Base-by-base conservation (phyloP, 78 protist species). In the Dictyostelium brefeldianum region DNA sequence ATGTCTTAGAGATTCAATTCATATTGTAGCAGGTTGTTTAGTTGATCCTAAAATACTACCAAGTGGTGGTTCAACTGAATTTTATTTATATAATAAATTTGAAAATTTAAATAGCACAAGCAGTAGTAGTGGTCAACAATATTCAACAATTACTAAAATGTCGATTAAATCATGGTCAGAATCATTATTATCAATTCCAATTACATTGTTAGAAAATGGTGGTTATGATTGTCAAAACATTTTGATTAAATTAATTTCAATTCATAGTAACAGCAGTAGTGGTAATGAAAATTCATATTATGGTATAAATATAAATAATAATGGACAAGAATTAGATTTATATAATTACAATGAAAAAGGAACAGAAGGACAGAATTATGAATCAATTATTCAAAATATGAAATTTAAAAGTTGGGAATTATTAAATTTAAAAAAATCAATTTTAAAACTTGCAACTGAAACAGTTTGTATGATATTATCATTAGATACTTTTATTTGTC, bases 391-490 rank as follows among this genome's bases (percentile, higher is more conserved):
- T 6, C 75, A 67, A 31, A 70, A 78, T 54, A 78, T 78, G 83
- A 78, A 56, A 78, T 78, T 31, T 14, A 53, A 27, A 59, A 69
- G 29, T 27, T 87, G 46, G 69, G 93, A 87, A 31, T 25, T 87
- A 64, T 31, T 87, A 51, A 82, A 77, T 64, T 70, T 59, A 65
- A 87, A 87, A 67, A 87, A 87, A 65, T 87, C 93, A 47, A 87
- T 87, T 31, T 36, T 77, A 25, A 43, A 56, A 65, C 46, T 87
- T 4, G 83, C 93, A 5, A 77, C 84, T 7, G 93, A 87, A 47
- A 75, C 82, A 36, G 50, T 47, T 18, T 83, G 81, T 53, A 46
- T 83, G 80, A n/a, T 83, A 17, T 12, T 57, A 11, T 10, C 48
- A 41, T 70, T 83, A 27, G 80, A 83, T 71, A n/a, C 69, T 20